Base-by-base conservation (phyloP, 768 basidiomycete genomes). In the Leucosporidium creatinivorum region DNA sequence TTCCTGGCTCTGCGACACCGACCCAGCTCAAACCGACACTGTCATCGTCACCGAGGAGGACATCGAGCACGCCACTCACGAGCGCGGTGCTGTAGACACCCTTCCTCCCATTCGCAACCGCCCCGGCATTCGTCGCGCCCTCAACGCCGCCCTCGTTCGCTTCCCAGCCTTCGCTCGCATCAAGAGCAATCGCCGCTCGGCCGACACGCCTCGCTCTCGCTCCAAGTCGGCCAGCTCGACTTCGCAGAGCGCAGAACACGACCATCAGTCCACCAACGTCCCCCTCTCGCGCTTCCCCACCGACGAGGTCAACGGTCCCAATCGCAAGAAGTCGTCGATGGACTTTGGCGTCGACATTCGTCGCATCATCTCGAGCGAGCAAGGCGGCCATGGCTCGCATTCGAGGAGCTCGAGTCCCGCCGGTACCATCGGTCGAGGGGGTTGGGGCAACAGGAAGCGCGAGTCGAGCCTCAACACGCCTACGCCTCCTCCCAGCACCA, bases 1-100 rank as follows among this genome's bases (percentile, higher is more conserved):
- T 1, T 79, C 82, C 33, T 96, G 93, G 93, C 82, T 93, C 9
- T 78, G 79, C 23, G 82, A 83, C 54, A 87, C 86, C 9, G 81
- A 82, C 49, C 84, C 83, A 3, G 81, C 80, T 64, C 80, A 79
- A 64, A 80, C 79, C 55, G 79, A 81, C 39, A 80, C 81, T 48
- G 82, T 86, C 58, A 80, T 81, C 54, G 86, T 94, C 28, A 86
- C 89, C 0, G 83, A 84, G n/a, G 84, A 84, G 55, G 93, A 96
- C 69, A 85, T 89, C 4, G 82, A 83, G 23, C 85, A 84, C 36
- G 93, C 80, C 7, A 76, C 75, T 15, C 72, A 73, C 18, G 69
- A 73, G 52, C 72, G 75, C 25, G 66, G 65, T 17, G 57, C 61
- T 4, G 48, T 55, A 50, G 62, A 67, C 26, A 39, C 65, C 5